Conservation (phyloP, 306 rosid genomes). For the Lablab purpureus region DNA sequence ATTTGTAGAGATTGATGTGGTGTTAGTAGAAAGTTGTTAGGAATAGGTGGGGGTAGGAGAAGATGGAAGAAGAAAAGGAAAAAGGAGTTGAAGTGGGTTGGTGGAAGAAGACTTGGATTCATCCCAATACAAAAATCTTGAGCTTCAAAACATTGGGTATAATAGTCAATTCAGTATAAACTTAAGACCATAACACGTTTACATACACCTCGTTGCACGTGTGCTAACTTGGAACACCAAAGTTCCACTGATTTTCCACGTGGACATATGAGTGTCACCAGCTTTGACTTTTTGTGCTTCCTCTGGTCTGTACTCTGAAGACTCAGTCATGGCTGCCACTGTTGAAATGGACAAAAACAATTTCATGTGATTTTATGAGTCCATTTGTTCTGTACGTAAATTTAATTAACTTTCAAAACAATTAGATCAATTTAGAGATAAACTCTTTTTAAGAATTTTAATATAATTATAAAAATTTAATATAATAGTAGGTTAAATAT, state of each 20-base stretch:
- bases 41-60: conserved; percentile 41
- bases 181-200: neutral
- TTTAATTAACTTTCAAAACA: too few species aligned
- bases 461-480: too few species aligned
- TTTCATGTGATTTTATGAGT: too few species aligned
- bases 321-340: neutral
- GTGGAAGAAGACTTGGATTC: conserved; percentile 38
- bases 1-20: neutral
- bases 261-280: neutral
- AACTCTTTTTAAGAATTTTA: too few species aligned
- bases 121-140: neutral
- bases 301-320: conserved; percentile 6
- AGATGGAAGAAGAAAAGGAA: neutral
- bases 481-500: too few species aligned
- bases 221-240: conserved; percentile 13
- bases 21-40: conserved; percentile 5
- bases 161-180: conserved; percentile 21
- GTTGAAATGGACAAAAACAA: neutral
- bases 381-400: too few species aligned
- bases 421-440: too few species aligned
- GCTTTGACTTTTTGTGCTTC: neutral
- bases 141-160: conserved; percentile 5
- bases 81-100: conserved; percentile 46
- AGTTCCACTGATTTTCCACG: neutral
- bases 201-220: conserved; percentile 20